These are phyloP conservation scores for Clavariopsis aquatica DNA, from an alignment of 495 filamentous ascomycete genomes.

Conservation along the genomic window DNA sequence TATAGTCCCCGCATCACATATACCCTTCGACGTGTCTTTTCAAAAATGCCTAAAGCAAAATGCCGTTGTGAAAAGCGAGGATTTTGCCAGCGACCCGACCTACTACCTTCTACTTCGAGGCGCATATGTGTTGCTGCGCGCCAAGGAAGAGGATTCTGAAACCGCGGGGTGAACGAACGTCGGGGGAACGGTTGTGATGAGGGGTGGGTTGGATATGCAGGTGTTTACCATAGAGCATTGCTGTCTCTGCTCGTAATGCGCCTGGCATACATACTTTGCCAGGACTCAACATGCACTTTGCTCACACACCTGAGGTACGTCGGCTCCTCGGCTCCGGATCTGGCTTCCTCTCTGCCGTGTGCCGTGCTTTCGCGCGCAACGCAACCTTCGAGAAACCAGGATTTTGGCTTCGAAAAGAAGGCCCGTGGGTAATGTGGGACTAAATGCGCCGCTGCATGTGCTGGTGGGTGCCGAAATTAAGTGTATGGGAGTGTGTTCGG, in stretches of 20 bases:
- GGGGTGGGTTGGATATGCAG: background rate
- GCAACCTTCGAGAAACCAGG: slow-evolving; percentile 11
- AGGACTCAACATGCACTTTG: too few species aligned
- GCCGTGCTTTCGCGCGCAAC: background rate
- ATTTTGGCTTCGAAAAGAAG: background rate
- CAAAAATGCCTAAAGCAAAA: background rate
- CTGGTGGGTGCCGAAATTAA: background rate
- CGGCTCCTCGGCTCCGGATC: too few species aligned
- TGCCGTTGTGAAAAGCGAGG: background rate
- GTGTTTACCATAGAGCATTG: background rate
- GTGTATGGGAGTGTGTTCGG: background rate
- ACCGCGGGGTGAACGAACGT: background rate
- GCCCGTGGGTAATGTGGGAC: background rate
- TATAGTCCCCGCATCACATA: too few species aligned
- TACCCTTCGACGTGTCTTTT: background rate
- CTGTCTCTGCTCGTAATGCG: too few species aligned
- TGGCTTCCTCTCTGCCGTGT: too few species aligned
- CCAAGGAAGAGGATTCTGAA: background rate
- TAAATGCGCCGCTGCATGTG: background rate
- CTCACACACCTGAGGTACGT: too few species aligned
- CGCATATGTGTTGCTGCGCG: too few species aligned
- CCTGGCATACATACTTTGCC: too few species aligned
- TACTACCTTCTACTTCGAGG: background rate
- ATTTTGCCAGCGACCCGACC: slow-evolving; percentile 12
- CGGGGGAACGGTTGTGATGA: background rate